Evolutionary conservation across 148 eudicot species (phyloP).

Genomic region (Fagopyrum esculentum): DNA sequence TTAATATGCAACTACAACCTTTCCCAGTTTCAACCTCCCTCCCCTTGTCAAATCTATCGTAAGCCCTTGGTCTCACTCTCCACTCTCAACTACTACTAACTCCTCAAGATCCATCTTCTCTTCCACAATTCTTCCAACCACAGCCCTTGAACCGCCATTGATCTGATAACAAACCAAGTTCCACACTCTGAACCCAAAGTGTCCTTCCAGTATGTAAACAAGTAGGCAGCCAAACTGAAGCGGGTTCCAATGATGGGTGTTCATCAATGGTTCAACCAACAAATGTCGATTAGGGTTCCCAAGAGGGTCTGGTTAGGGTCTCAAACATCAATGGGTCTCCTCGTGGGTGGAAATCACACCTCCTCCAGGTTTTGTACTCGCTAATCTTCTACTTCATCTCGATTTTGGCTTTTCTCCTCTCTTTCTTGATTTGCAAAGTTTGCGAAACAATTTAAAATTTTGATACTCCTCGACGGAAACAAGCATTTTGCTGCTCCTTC

Average conservation of each 20-base stretch:
- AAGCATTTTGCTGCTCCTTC: background rate
- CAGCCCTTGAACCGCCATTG: no score
- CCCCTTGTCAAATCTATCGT: no score
- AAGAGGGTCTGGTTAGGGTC: conserved; percentile 69
- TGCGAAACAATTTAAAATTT: background rate
- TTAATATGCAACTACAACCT: no score
- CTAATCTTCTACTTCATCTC: conserved; percentile 22
- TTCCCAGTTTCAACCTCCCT: no score
- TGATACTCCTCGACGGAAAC: background rate
- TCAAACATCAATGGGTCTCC: conserved; percentile 72
- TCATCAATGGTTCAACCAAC: background rate
- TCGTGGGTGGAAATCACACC: conserved; percentile 99
- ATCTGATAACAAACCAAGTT: no score
- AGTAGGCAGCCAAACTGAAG: no score
- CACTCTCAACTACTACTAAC: no score
- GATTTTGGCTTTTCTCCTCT: conserved; percentile 12
- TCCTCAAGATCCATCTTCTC: no score
- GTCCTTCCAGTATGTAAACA: no score
- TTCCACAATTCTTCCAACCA: no score
- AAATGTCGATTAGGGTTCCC: conserved; percentile 27
- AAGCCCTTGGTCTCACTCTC: no score
- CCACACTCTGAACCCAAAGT: no score
- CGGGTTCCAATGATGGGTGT: background rate
- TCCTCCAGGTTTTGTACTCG: conserved; percentile 98
- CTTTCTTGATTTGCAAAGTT: background rate